Evolutionary conservation across 257 asterid genomes (phyloP).

Genomic region (Gynochthodes officinalis): DNA sequence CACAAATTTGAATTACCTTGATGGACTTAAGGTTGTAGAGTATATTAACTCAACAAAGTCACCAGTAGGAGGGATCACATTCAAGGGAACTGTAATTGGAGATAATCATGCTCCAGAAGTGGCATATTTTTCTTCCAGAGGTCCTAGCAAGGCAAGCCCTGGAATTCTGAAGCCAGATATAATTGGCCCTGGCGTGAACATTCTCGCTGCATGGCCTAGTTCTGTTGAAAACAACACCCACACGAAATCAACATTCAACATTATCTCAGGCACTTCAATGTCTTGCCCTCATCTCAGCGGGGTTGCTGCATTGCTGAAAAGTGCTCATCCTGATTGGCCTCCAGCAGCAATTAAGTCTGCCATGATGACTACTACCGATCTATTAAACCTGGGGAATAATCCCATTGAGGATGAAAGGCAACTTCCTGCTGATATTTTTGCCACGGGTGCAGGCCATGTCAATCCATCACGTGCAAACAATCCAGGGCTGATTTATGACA

Average conservation of each 20-base stretch:
- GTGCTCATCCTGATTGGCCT: conserved; percentile 11
- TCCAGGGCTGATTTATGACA: conserved; percentile 12
- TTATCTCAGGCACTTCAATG: conserved; percentile 10
- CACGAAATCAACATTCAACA: background rate
- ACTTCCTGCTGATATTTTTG: background rate
- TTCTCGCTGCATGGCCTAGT: conserved; percentile 3
- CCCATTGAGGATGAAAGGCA: background rate
- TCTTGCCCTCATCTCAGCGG: conserved; percentile 15
- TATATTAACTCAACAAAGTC: background rate
- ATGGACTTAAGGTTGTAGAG: background rate
- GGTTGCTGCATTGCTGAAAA: conserved; percentile 5
- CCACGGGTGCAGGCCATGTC: conserved; percentile 2
- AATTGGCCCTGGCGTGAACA: conserved; percentile 13
- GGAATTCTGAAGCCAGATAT: conserved; percentile 14
- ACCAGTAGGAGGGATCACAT: background rate
- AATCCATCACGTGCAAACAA: background rate
- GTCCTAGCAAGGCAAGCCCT: background rate
- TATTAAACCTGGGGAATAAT: background rate
- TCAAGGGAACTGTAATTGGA: conserved; percentile 1
- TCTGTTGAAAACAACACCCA: background rate
- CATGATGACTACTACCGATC: background rate
- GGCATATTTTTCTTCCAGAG: conserved; percentile 1
- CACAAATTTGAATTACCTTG: background rate
- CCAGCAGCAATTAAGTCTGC: conserved; percentile 10
- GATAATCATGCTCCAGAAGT: background rate